Percentiles rank a stretch among this genome's conserved stretches.
Conservation (phyloP, 78 protist genomes). For the Dictyostelium purpureum region DNA sequence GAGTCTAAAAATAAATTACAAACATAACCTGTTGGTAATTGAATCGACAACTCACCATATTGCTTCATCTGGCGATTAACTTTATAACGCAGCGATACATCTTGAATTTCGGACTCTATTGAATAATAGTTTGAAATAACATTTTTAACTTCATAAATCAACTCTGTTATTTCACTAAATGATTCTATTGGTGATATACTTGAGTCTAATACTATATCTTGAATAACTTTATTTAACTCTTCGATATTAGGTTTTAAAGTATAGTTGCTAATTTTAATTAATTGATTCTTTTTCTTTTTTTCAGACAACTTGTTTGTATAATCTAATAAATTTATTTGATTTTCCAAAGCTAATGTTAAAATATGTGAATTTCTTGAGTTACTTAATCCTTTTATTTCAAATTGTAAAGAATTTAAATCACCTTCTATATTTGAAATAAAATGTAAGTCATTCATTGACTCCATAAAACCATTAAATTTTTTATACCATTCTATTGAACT, state of each 20-base stretch:
- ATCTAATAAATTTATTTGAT: not conserved
- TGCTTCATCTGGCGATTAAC: not conserved
- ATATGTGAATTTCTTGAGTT: not conserved
- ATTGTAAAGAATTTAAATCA: not conserved
- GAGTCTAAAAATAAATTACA: slow-evolving; percentile 11
- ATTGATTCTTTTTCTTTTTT: not conserved
- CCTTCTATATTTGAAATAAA: not conserved
- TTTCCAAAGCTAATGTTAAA: not conserved
- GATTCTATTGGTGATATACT: not conserved
- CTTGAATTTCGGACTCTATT: not conserved
- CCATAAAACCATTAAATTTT: not conserved
- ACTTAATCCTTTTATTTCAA: not conserved
- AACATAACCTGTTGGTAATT: not conserved
- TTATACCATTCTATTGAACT: not conserved
- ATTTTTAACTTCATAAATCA: not conserved
- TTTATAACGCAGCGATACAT: not conserved
- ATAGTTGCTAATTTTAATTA: not conserved
- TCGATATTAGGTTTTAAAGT: not conserved
- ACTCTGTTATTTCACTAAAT: not conserved
- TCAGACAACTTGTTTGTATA: not conserved
- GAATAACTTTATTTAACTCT: not conserved
- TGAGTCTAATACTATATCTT: not conserved
- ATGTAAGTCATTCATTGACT: not conserved
- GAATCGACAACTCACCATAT: not conserved
- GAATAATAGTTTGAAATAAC: not conserved